Evolutionary conservation across 202 grass and related monocot species (phyloP), one percentile per base, ranked within the genome.

Genomic region (Dendrocalamus latiflorus): DNA sequence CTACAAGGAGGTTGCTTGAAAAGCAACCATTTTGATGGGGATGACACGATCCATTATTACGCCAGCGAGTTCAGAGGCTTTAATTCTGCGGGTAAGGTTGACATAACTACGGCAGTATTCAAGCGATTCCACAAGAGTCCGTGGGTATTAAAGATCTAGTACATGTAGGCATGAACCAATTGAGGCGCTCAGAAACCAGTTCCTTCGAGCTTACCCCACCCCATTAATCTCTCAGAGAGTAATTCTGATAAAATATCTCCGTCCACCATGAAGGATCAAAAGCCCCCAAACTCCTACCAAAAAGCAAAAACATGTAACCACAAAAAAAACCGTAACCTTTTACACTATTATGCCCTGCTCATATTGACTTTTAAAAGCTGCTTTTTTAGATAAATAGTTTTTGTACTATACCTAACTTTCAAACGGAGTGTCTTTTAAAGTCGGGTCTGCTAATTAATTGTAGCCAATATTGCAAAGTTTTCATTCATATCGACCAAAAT

Each of bases 201-300:
- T 86, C 74, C 88, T 83, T 86, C 51, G 63, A 78, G 43, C 62
- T 69, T 78, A 90, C 53, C 84, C 53, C 68, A 86, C 62, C 84
- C 68, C 51, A 68, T 42, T 83, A 82, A 86, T 55, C 54, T 86
- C 30, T 78, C 22, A 14, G n/a, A 6, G 15, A 70, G 7, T 70
- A 61, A 72, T 45, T 15, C 25, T 74, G 38, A 76, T 36, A 73
- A 69, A 78, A 74, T 42, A 74, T 63, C 45, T 64, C 62, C 33
- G 26, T 64, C 53, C 62, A 70, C 63, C 68, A 79, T 51, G 74
- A 88, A 80, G 39, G 74, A 84, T 74, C 21, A 83, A 68, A 66
- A 81, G 22, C 28, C 39, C 21, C 59, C n/a, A n/a, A 78, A 66
- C 10, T 16, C 58, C 21, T 68, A 20, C 26, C 14, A 13, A 53